A percentile compares a stretch with the other conserved stretches of the same genome.
These are phyloP conservation scores for Powellomyces hirtus DNA, from an alignment of 192 early-diverging fungal genomes.

Conservation along the genomic window DNA sequence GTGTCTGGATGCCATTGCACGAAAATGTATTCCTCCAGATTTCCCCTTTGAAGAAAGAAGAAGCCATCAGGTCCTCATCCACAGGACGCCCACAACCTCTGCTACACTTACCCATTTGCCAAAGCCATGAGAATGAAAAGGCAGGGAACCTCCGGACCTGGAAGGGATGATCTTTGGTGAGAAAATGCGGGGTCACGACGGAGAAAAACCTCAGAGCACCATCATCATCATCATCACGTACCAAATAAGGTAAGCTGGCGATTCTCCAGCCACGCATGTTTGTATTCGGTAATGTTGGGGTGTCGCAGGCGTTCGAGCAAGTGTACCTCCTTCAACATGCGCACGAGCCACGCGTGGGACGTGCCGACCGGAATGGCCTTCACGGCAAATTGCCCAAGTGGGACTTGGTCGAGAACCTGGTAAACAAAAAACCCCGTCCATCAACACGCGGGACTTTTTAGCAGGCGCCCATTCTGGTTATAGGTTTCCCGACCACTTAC, in stretches of 20 bases:
- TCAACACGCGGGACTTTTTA: neutral
- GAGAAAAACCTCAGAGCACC: too few species aligned
- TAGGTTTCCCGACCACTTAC: too few species aligned
- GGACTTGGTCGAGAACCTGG: constrained; percentile 37
- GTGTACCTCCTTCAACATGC: constrained; percentile 92
- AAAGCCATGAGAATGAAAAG: constrained; percentile 91
- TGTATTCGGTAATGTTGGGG: constrained; percentile 92
- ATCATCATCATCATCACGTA: neutral
- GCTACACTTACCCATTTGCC: constrained; percentile 68
- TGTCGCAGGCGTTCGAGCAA: constrained; percentile 86
- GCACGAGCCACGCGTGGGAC: constrained; percentile 83
- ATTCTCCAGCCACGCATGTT: constrained; percentile 93
- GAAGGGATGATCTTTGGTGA: neutral
- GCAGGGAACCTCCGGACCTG: constrained; percentile 83
- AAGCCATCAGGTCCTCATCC: too few species aligned
- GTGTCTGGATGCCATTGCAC: constrained; percentile 39
- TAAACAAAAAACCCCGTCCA: neutral
- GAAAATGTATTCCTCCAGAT: constrained; percentile 89
- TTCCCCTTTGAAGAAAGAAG: constrained; percentile 47
- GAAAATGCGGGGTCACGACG: too few species aligned
- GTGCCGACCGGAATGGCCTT: constrained; percentile 94
- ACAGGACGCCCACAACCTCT: neutral
- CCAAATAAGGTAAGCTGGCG: constrained; percentile 71
- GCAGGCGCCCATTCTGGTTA: too few species aligned
- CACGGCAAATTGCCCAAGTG: constrained; percentile 76